Base-by-base conservation (phyloP, 805 yeast species). In the Metschnikowia corniflorae region DNA sequence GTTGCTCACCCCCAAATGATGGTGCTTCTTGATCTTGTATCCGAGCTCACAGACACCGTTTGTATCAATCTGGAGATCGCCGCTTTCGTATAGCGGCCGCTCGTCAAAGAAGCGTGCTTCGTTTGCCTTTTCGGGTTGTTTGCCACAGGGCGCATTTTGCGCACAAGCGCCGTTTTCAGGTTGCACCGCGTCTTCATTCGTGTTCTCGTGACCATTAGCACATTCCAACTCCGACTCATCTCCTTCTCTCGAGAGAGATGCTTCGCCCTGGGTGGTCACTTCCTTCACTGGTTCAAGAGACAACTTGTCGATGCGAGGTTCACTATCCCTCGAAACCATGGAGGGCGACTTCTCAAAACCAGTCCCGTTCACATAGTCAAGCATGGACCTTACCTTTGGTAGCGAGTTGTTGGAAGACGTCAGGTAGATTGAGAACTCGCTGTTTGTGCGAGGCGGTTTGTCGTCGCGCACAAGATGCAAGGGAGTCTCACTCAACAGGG, bases 11-110 rank as follows among this genome's bases (percentile, higher is more conserved):
- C 64, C 72, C 31, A 58, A 44, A 42, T 68, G 73, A 45, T 65
- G 69, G 40, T 68, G 73, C 49, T 60, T 67, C 38, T 54, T 65
- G 29, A 68, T 56, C 47, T 55, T 61, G 43, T 68, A 68, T 4
- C 73, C 73, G 35, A 67, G 54, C 12, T 67, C 67, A 41, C 73
- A 67, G 24, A 46, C 29, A 2, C 71, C 70, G 33, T 45, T 49
- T n/a, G 51, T 21, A 18, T 51, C 58, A 19, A 56, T 22, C 32
- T 42, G 49, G 36, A 54, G 42, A 23, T 54, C 55, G 7, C 24
- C 27, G 12, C 47, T 27, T 8, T 39, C 35, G 16, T 37, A 40
- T 7, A 46, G 39, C 12, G 40, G 40, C 15, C 35, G 40, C 13
- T 46, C 50, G 10, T 37, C 18, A 22, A 42, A 27, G n/a, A 44